Base-by-base conservation (phyloP, 441 rosid species). In the Melastoma candidum region DNA sequence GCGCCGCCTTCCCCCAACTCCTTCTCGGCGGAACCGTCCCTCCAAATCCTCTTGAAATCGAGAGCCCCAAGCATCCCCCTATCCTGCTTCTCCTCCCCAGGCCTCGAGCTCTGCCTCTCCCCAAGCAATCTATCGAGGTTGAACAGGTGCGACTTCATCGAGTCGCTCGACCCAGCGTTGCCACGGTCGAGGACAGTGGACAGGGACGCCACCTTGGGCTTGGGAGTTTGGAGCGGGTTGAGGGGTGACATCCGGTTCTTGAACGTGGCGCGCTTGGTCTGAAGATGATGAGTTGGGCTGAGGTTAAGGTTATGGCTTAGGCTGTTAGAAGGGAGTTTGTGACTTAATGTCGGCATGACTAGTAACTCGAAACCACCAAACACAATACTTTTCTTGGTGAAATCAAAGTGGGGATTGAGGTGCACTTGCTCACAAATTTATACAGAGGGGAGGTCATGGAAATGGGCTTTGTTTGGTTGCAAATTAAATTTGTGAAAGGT, bases 1-100 rank as follows among this genome's bases (percentile, higher is more conserved):
- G 87, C 54, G 64, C 79, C 72, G 50, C 84, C 98, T 44, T 81
- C 97, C 0, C 85, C 94, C 46, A 3, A 44, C 2, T 86, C 80
- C 54, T 76, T 64, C 49, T 76, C 86, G 26, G 90, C 83, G 8
- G 7, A 4, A 9, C 41, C 41, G 8, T 36, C 41, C 41, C 41
- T 36, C 98, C 98, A 92, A 13, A 92, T 49, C 66, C 90, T 51
- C 0, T 74, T 49, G 66, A 85, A 56, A 48, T 70, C 88, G 22
- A 92, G 65, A 27, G 83, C 76, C 63, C 76, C 80, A 1, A 85
- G 56, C 8, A 78, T 61, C 29, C 60, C 53, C 39, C 26, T 70
- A 0, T 79, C 72, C 44, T 56, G 71, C 11, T 26, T 69, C 48
- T 60, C 26, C 59, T 22, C 26, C 2, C 12, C 25, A 1, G 22